Conservation (phyloP, 2,329 filamentous ascomycete species). For the Sclerotinia subarctica region DNA sequence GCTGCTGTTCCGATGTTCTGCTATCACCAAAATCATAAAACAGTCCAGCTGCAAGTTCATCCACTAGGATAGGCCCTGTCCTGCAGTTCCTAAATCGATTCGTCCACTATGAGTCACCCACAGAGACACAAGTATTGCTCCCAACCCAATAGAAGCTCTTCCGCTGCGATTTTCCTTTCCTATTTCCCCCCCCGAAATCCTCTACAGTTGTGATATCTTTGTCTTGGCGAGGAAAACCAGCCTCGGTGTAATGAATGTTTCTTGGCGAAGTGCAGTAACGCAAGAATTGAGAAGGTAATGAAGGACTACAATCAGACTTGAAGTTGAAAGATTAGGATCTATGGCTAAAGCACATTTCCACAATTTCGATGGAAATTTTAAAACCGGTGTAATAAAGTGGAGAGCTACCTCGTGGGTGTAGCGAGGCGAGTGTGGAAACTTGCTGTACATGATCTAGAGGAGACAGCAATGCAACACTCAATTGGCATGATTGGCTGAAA, state of each 20-base stretch:
- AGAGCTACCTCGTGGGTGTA: conserved; percentile 1
- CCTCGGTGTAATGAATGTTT: conserved; percentile 12
- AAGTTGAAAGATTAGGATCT: conserved; percentile 15
- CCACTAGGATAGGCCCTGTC: neutral
- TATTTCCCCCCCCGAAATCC: neutral
- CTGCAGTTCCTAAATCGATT: conserved; percentile 10
- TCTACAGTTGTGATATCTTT: neutral
- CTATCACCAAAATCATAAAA: no score
- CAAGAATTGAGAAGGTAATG: conserved; percentile 6
- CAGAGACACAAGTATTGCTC: neutral
- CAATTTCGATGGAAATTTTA: neutral
- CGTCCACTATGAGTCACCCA: conserved; percentile 7
- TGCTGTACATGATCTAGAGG: conserved; percentile 18
- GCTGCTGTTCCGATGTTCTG: neutral
- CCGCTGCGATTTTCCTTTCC: neutral
- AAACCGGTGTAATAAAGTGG: conserved; percentile 8
- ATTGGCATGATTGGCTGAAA: conserved; percentile 7
- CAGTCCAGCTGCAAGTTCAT: neutral
- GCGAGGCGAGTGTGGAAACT: neutral
- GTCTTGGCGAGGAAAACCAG: conserved; percentile 19
- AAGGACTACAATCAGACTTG: neutral
- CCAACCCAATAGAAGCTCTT: neutral
- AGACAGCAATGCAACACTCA: conserved; percentile 5
- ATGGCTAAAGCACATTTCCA: conserved; percentile 2
- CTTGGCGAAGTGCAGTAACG: neutral